These are phyloP conservation scores for Candida khao-thaluensis DNA, from an alignment of 805 yeast species.

Conservation along the genomic window DNA sequence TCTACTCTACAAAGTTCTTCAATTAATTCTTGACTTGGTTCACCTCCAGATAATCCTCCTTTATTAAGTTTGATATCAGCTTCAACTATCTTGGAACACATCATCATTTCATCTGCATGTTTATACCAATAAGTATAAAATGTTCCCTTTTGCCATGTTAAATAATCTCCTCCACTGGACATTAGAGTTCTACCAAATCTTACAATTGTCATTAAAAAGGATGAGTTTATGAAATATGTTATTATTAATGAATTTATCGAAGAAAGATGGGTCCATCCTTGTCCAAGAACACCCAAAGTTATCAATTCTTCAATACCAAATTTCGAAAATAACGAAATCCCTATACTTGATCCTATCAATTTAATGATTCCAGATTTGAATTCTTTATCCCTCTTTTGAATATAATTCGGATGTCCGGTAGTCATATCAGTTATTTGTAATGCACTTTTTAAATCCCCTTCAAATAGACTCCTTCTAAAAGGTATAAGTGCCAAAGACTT, in stretches of 20 bases:
- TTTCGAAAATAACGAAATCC: slow-evolving; percentile 37
- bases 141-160: slow-evolving; percentile 66
- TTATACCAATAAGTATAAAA: slow-evolving; percentile 61
- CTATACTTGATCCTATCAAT: slow-evolving; percentile 31
- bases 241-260: slow-evolving; percentile 48
- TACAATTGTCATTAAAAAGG: slow-evolving; percentile 42
- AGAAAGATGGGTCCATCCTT: slow-evolving; percentile 36
- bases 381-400: slow-evolving; percentile 30
- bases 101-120: slow-evolving; percentile 66
- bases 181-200: slow-evolving; percentile 38
- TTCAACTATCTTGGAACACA: slow-evolving; percentile 64
- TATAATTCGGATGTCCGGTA: slow-evolving; percentile 55
- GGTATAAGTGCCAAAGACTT: slow-evolving; percentile 56
- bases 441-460: slow-evolving; percentile 58
- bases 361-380: slow-evolving; percentile 30
- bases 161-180: slow-evolving; percentile 47
- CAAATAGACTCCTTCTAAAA: slow-evolving; percentile 55
- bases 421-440: slow-evolving; percentile 59
- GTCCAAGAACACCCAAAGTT: slow-evolving; percentile 39
- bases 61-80: slow-evolving; percentile 58
- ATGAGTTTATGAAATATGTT: slow-evolving; percentile 40
- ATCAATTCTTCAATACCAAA: slow-evolving; percentile 41
- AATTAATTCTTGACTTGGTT: slow-evolving; percentile 28
- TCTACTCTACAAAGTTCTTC: slow-evolving; percentile 37
- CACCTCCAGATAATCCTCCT: slow-evolving; percentile 43